Evolutionary conservation across 768 basidiomycete genomes (phyloP).

Genomic region (Melanogaster broomeanus): DNA sequence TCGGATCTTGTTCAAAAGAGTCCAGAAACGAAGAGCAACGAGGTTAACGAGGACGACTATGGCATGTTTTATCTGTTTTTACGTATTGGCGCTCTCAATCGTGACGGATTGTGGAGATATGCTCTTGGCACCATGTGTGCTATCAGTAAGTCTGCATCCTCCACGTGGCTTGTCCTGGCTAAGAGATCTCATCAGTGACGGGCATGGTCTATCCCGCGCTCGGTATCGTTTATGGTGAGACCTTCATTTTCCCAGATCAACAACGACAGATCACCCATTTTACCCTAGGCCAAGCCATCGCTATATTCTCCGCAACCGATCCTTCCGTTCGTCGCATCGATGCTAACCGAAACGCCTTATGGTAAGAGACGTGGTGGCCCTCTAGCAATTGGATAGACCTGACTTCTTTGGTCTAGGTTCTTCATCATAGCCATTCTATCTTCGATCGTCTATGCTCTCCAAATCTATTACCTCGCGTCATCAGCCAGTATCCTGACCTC

Average conservation of each 20-base stretch:
- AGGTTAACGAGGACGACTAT: conserved; percentile 38
- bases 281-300: conserved; percentile 52
- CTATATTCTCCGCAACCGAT: conserved; percentile 50
- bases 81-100: conserved; percentile 68
- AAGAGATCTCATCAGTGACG: conserved; percentile 28
- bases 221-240: conserved; percentile 63
- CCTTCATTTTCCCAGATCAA: not conserved
- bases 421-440: conserved; percentile 80
- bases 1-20: conserved; percentile 64
- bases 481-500: conserved; percentile 71
- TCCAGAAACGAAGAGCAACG: conserved; percentile 32
- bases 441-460: conserved; percentile 56
- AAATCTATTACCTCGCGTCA: conserved; percentile 70
- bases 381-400: conserved; percentile 3
- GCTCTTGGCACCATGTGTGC: conserved; percentile 57
- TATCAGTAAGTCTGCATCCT: conserved; percentile 28
- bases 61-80: conserved; percentile 61
- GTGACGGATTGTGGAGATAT: conserved; percentile 60
- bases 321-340: conserved; percentile 44
- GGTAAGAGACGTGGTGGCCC: conserved; percentile 36
- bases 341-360: conserved; percentile 74
- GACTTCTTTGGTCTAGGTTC: conserved; percentile 49
- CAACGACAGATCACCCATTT: not conserved
- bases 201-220: conserved; percentile 76
- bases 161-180: not conserved